Percentiles rank a stretch among this genome's conserved stretches.
Conservation (phyloP, 768 basidiomycete species). For the Tylopilus sp. region DNA sequence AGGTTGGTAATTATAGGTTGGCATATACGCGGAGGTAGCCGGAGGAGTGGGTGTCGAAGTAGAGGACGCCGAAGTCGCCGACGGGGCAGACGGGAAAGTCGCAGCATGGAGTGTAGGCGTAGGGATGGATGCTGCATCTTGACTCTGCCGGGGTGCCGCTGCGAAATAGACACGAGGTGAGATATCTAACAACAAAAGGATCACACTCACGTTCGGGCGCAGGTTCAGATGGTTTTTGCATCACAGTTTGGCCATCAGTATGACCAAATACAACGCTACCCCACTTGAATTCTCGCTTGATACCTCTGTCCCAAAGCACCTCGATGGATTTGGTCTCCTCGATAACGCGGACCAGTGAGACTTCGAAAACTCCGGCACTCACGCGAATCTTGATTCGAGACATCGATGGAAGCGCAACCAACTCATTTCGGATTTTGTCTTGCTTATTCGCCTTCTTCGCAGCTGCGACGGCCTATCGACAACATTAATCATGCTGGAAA, state of each 20-base stretch:
- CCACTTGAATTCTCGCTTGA: slow-evolving; percentile 81
- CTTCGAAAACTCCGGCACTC: slow-evolving; percentile 83
- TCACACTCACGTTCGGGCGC: slow-evolving; percentile 45
- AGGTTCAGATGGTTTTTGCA: slow-evolving; percentile 64
- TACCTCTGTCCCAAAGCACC: slow-evolving; percentile 75
- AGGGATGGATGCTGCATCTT: slow-evolving; percentile 5
- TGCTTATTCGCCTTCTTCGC: slow-evolving; percentile 73
- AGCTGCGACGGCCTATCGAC: slow-evolving; percentile 62
- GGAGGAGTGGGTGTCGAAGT: slow-evolving; percentile 16
- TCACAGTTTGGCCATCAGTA: slow-evolving; percentile 60
- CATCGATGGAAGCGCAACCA: slow-evolving; percentile 67
- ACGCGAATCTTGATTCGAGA: slow-evolving; percentile 82
- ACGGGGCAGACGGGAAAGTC: slow-evolving; percentile 20
- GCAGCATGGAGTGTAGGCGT: slow-evolving; percentile 21
- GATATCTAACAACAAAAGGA: neutral
- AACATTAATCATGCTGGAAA: neutral
- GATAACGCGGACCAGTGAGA: slow-evolving; percentile 68
- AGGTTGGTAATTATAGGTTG: slow-evolving; percentile 21
- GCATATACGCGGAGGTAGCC: slow-evolving; percentile 19
- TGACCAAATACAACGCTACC: slow-evolving; percentile 75
- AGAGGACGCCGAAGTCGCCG: slow-evolving; percentile 22
- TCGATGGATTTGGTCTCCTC: slow-evolving; percentile 70
- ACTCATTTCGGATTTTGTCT: slow-evolving; percentile 65
- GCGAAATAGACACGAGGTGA: slow-evolving; percentile 7
- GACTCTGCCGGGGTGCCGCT: slow-evolving; percentile 17